phyloP scores from a whole-genome alignment of 163 green algal genomes.

The Scenedesmus sp. region DNA sequence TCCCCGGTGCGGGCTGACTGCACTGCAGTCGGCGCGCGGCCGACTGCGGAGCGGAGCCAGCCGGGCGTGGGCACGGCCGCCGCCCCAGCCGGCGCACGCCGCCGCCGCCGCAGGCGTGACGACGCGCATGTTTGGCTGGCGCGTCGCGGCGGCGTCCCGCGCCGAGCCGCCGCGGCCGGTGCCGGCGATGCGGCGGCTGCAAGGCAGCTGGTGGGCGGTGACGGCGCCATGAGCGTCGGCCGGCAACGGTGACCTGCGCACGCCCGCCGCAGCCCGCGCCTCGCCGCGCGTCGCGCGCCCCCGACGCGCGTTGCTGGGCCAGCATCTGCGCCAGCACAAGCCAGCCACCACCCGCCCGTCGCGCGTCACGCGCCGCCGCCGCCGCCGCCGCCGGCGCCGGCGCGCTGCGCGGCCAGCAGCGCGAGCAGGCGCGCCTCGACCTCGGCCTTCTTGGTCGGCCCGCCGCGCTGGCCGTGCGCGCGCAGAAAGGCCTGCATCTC shows the following conservation, averaged over 20 bases:
- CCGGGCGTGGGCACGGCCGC: not conserved
- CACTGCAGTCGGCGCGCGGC: not conserved
- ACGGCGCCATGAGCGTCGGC: too few species aligned
- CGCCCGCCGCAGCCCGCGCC: too few species aligned
- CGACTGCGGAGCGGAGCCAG: not conserved
- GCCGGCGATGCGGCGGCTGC: constrained; percentile 22
- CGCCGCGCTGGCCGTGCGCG: constrained; percentile 16
- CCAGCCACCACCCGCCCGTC: too few species aligned
- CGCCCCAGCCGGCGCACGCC: not conserved
- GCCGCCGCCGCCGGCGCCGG: not conserved
- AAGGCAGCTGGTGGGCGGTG: constrained; percentile 41
- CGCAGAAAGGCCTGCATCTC: constrained; percentile 74
- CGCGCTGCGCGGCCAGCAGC: too few species aligned
- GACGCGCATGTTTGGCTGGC: constrained; percentile 22
- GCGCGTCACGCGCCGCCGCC: too few species aligned
- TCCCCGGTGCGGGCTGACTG: constrained; percentile 28
- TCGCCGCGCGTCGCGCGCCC: too few species aligned
- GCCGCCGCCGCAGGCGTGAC: constrained; percentile 12
- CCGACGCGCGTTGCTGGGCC: too few species aligned
- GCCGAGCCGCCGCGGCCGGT: constrained; percentile 4
- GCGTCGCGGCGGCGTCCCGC: not conserved
- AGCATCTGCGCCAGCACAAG: too few species aligned
- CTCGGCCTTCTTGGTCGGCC: constrained; percentile 7
- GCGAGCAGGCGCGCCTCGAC: constrained; percentile 33
- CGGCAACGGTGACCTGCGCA: too few species aligned